Percentiles rank a stretch among this genome's conserved stretches.
phyloP scores from a whole-genome alignment of 768 basidiomycete species.

The Podaxis carcinomalis region DNA sequence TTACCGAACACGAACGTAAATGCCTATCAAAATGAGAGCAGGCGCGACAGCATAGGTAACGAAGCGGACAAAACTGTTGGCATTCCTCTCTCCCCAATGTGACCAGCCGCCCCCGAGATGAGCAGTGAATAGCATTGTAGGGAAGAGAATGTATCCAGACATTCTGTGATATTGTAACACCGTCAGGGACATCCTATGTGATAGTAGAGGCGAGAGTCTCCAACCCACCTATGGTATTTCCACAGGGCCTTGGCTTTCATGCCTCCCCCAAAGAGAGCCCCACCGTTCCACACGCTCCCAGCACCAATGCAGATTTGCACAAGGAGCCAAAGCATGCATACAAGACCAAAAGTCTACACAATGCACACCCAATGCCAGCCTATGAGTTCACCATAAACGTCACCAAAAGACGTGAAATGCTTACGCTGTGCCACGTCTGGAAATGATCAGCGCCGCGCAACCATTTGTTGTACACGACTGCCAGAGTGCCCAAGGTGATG shows the following conservation, averaged over 20 bases:
- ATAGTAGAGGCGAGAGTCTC: background rate
- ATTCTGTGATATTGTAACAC: slow-evolving; percentile 33
- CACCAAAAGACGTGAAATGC: slow-evolving; percentile 16
- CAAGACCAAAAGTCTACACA: slow-evolving; percentile 58
- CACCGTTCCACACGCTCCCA: slow-evolving; percentile 75
- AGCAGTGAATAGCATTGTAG: slow-evolving; percentile 54
- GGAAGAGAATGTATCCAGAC: slow-evolving; percentile 71
- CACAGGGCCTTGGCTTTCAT: slow-evolving; percentile 68
- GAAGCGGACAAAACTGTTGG: slow-evolving; percentile 34
- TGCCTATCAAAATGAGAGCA: slow-evolving; percentile 34
- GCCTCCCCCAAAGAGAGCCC: slow-evolving; percentile 67
- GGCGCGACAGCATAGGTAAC: slow-evolving; percentile 55
- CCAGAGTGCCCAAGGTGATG: slow-evolving; percentile 55
- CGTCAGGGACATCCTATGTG: background rate
- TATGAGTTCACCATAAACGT: background rate
- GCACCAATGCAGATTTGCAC: slow-evolving; percentile 61
- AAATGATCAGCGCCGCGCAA: slow-evolving; percentile 51
- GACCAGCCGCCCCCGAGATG: slow-evolving; percentile 74
- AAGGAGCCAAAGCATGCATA: slow-evolving; percentile 56
- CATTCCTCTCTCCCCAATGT: slow-evolving; percentile 44
- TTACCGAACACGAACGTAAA: slow-evolving; percentile 52
- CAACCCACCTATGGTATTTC: slow-evolving; percentile 73
- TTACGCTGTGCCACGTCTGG: slow-evolving; percentile 72
- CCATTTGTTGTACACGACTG: slow-evolving; percentile 62
- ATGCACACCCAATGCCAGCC: background rate